Percentiles rank a stretch among this genome's conserved stretches.
phyloP scores from a whole-genome alignment of 2,329 filamentous ascomycete species.

The Claviceps arundinis region DNA sequence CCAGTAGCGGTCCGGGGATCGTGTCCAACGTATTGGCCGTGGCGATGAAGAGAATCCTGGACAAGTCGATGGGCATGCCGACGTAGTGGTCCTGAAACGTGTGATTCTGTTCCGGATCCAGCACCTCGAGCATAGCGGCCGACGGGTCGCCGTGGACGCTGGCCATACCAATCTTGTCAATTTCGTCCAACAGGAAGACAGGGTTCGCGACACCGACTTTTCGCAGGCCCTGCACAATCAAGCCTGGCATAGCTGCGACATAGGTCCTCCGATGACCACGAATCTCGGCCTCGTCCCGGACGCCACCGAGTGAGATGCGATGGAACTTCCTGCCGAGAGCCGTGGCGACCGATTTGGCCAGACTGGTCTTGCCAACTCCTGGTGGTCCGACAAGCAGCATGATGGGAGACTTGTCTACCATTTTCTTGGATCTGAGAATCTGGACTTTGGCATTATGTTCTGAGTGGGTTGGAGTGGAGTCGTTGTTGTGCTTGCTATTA shows the following conservation, averaged over 20 bases:
- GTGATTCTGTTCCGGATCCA: slow-evolving; percentile 95
- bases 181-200: slow-evolving; percentile 90
- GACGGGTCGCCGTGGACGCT: slow-evolving; percentile 94
- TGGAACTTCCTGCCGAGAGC: slow-evolving; percentile 93
- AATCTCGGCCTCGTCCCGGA: slow-evolving; percentile 93
- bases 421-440: slow-evolving; percentile 65
- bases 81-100: slow-evolving; percentile 94
- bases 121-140: slow-evolving; percentile 92
- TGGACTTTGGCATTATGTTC: slow-evolving; percentile 50
- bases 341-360: slow-evolving; percentile 84
- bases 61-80: slow-evolving; percentile 87
- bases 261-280: slow-evolving; percentile 90
- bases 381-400: slow-evolving; percentile 85
- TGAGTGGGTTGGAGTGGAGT: slow-evolving; percentile 8
- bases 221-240: slow-evolving; percentile 85
- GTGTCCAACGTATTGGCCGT: slow-evolving; percentile 92
- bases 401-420: slow-evolving; percentile 92
- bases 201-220: slow-evolving; percentile 95
- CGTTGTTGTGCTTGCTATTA: background rate
- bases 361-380: slow-evolving; percentile 88
- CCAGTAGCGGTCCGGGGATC: slow-evolving; percentile 83
- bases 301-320: slow-evolving; percentile 88
- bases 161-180: slow-evolving; percentile 85
- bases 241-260: slow-evolving; percentile 95
- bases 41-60: slow-evolving; percentile 93